Conservation (phyloP, 768 basidiomycete genomes). For the Mycena haematopus region DNA sequence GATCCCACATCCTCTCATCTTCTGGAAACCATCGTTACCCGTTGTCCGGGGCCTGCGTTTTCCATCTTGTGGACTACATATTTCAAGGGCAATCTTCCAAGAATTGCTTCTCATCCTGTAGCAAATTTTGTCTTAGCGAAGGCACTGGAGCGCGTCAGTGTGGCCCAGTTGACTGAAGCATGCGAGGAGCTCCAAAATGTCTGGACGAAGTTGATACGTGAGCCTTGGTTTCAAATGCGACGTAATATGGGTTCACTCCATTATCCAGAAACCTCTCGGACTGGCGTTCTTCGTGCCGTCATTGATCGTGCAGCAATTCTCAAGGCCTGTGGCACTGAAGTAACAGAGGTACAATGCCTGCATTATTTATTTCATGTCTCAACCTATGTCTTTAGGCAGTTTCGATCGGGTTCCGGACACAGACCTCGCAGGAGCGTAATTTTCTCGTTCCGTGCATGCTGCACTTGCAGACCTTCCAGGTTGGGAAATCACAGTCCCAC, state of each 20-base stretch:
- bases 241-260: conserved; percentile 6
- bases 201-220: conserved; percentile 74
- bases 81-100: conserved; percentile 73
- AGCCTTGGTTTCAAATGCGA: conserved; percentile 37
- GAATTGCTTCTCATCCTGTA: conserved; percentile 85
- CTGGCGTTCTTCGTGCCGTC: conserved; percentile 78
- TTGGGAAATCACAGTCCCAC: conserved; percentile 32
- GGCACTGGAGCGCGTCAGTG: conserved; percentile 69
- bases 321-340: conserved; percentile 50
- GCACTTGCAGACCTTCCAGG: conserved; percentile 55
- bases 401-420: conserved; percentile 63
- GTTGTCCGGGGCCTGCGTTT: conserved; percentile 68
- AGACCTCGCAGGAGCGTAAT: conserved; percentile 51
- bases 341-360: conserved; percentile 60
- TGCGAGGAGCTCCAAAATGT: conserved; percentile 64
- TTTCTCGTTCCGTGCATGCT: conserved; percentile 74
- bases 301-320: conserved; percentile 71
- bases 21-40: conserved; percentile 78
- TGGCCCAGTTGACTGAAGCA: conserved; percentile 57
- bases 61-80: conserved; percentile 76
- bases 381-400: conserved; percentile 54
- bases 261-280: conserved; percentile 66
- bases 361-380: conserved; percentile 3
- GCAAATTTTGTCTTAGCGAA: conserved; percentile 94
- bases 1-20: conserved; percentile 91